A percentile compares a stretch with the other conserved stretches of the same genome.
These are phyloP conservation scores for Acmispon strigosus DNA, from an alignment of 306 rosid species.

Conservation along the genomic window DNA sequence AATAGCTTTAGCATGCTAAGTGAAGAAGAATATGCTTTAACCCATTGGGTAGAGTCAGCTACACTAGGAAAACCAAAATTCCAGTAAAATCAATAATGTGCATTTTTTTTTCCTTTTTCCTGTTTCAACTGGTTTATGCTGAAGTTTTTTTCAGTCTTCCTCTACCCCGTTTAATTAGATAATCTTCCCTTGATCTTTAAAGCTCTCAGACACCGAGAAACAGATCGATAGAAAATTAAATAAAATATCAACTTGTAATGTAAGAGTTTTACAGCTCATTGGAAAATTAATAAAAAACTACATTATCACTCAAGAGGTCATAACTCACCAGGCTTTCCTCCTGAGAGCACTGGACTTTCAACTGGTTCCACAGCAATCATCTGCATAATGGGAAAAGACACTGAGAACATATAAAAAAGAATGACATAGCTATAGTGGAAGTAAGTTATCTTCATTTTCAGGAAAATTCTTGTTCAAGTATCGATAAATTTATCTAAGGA, in stretches of 20 bases:
- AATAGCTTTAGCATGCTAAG: background rate
- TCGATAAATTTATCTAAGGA: background rate
- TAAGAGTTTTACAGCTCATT: slow-evolving; percentile 5
- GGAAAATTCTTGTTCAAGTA: background rate
- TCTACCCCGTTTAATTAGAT: background rate
- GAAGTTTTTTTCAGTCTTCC: background rate
- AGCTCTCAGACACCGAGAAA: background rate
- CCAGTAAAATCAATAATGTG: background rate
- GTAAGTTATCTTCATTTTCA: background rate
- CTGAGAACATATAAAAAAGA: background rate
- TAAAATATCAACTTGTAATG: background rate
- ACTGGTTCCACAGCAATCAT: slow-evolving; percentile 70
- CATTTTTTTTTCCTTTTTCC: background rate
- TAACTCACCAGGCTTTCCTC: slow-evolving; percentile 79
- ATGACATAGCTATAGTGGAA: background rate
- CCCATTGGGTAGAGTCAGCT: background rate
- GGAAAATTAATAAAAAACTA: background rate
- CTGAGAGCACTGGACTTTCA: slow-evolving; percentile 77
- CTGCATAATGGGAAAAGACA: slow-evolving; percentile 30
- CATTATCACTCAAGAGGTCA: background rate
- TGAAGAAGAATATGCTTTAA: background rate
- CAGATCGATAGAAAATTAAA: background rate
- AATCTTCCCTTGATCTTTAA: background rate
- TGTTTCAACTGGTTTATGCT: background rate
- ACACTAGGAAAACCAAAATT: background rate